These are phyloP conservation scores for Lentinula guzmanii DNA, from an alignment of 768 basidiomycete species.

Conservation along the genomic window DNA sequence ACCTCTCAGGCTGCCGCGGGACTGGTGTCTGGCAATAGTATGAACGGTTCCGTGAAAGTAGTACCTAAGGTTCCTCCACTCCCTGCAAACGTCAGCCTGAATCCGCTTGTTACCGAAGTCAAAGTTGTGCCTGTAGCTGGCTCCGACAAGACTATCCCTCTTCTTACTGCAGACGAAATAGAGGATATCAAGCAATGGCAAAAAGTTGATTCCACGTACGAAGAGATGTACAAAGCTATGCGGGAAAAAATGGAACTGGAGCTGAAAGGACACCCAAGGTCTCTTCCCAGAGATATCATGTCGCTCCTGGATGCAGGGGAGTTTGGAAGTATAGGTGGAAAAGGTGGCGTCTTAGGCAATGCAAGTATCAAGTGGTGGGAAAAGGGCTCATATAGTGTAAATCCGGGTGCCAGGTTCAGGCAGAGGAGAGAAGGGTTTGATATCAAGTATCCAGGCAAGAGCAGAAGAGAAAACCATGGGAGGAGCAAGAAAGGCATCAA, in stretches of 20 bases:
- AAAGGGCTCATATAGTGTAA: conserved; percentile 37
- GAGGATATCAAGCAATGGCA: conserved; percentile 55
- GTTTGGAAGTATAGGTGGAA: conserved; percentile 8
- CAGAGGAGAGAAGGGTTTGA: conserved; percentile 33
- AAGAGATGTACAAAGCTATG: conserved; percentile 41
- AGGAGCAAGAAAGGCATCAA: conserved; percentile 42
- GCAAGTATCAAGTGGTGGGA: conserved; percentile 55
- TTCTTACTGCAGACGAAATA: conserved; percentile 47
- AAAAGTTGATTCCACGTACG: conserved; percentile 54
- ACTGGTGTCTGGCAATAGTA: not conserved
- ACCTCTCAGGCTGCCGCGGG: conserved; percentile 6
- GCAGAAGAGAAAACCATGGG: conserved; percentile 20
- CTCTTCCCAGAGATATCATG: not conserved
- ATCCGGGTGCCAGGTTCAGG: conserved; percentile 31
- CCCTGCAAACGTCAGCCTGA: conserved; percentile 37
- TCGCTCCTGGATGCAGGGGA: conserved; percentile 1
- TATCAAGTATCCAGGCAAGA: conserved; percentile 32
- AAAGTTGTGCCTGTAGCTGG: conserved; percentile 54
- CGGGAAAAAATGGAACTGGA: conserved; percentile 48
- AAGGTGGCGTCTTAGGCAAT: conserved; percentile 34
- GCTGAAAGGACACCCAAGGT: conserved; percentile 25
- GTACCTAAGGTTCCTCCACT: conserved; percentile 36
- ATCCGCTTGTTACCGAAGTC: conserved; percentile 54
- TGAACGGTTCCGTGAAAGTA: conserved; percentile 12
- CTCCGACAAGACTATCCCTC: conserved; percentile 48